Percentiles rank a stretch among this genome's conserved stretches.
These are phyloP conservation scores for Xylaria sp. DNA, from an alignment of 2,329 filamentous ascomycete genomes.

Conservation along the genomic window DNA sequence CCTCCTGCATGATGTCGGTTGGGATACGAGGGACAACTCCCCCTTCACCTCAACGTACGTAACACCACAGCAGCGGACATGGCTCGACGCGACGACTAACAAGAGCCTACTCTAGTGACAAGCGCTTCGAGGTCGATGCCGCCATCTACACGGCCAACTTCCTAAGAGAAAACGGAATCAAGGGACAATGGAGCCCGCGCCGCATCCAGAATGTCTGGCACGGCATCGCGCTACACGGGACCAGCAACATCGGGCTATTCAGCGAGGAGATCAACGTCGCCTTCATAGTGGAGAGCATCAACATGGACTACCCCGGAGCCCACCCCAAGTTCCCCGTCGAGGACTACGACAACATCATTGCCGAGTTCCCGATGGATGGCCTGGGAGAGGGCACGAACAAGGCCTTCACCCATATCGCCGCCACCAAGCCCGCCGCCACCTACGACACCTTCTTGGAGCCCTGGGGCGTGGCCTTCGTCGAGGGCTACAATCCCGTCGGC, in stretches of 20 bases:
- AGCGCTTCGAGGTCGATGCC: conserved; percentile 46
- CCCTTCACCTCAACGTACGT: conserved; percentile 31
- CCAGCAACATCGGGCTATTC: conserved; percentile 41
- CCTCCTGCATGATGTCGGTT: conserved; percentile 44
- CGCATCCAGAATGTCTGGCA: conserved; percentile 42
- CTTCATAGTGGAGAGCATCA: conserved; percentile 40
- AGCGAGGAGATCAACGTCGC: conserved; percentile 39
- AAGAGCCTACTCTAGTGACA: conserved; percentile 26
- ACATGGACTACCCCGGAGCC: conserved; percentile 40
- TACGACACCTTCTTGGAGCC: conserved; percentile 38
- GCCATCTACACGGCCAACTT: conserved; percentile 43
- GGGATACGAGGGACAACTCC: conserved; percentile 41
- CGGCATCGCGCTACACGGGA: conserved; percentile 44
- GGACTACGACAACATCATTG: conserved; percentile 35
- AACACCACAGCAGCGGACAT: background rate
- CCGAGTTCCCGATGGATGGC: conserved; percentile 36
- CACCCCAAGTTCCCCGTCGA: conserved; percentile 36
- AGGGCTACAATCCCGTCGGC: conserved; percentile 32
- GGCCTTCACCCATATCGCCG: conserved; percentile 40
- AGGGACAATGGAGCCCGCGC: conserved; percentile 37
- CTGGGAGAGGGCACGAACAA: conserved; percentile 40
- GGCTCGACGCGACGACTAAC: conserved; percentile 8
- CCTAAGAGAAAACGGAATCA: conserved; percentile 37
- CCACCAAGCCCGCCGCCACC: conserved; percentile 37
- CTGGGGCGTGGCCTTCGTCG: conserved; percentile 33